Base-by-base conservation (phyloP, 2,329 filamentous ascomycete genomes). In the Teratosphaeria epicoccoides region DNA sequence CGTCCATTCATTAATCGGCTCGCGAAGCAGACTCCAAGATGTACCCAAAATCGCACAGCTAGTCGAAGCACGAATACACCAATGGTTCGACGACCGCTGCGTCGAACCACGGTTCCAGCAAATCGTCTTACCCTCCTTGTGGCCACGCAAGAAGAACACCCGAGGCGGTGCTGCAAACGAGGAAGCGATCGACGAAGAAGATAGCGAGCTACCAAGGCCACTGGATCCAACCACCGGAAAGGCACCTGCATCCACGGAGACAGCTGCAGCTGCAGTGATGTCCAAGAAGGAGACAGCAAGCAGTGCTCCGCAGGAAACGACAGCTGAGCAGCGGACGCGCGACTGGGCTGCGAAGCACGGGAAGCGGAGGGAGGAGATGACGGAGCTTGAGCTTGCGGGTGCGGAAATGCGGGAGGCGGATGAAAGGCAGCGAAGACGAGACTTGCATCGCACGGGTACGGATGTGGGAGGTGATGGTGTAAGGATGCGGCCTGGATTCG, bases 21-120 rank as follows among this genome's bases (percentile, higher is more conserved):
- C 83, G 53, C 80, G 87, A n/a, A 87, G 84, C 2, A 77, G 87
- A 14, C 72, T 94, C 2, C 87, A 93, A 64, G 87, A 94, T 66
- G 86, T 94, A 1, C 88, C 88, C 24, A 94, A 94, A 66, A 91
- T 94, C 61, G 87, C 88, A 0, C 86, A 91, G 66, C 74, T 94
- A 1, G 82, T 94, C 40, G 88, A 94, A 69, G 79, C 83, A 4
- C 78, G 87, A 17, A 76, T 94, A 14, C 87, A 93, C 69, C 81
- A 82, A 50, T 94, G 88, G 88, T 91, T 94, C 67, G 87, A 93
- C 66, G 87, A 93, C 64, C 81, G 88, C 46, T 87, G 83, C 56
- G 88, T 94, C 6, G 87, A 93, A 69, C 88, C 88, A 1, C 79
- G 87, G 24, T 93, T 93, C 68, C 88, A 93, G 66, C 87, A 93